phyloP scores from a whole-genome alignment of 139 green algal genomes.

The Chlamydomonas applanata region DNA sequence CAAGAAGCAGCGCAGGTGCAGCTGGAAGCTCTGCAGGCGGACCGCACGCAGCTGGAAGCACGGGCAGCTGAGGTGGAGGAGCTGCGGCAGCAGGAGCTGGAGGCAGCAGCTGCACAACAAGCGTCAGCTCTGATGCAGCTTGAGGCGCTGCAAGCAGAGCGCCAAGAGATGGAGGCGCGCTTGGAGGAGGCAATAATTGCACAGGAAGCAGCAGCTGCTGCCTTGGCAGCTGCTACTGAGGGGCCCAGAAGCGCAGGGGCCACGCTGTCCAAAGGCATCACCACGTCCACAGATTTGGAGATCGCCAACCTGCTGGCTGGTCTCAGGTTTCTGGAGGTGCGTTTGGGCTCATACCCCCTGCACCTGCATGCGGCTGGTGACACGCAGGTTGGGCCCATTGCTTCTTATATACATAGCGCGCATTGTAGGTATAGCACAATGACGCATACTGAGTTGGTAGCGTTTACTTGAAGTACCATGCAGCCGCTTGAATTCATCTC shows the following conservation, averaged over 20 bases:
- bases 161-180: neutral
- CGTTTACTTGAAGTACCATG: no score
- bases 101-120: neutral
- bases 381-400: no score
- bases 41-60: neutral
- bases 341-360: no score
- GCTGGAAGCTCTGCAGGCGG: no score
- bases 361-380: no score
- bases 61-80: neutral
- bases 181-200: neutral
- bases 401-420: no score
- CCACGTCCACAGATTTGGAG: neutral
- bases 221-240: neutral
- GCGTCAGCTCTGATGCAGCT: neutral
- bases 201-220: neutral
- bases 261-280: neutral
- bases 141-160: neutral
- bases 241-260: neutral
- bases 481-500: no score
- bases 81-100: slow-evolving; percentile 6
- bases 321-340: neutral
- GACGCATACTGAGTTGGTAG: no score
- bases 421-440: no score
- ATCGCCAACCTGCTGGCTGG: neutral
- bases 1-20: no score